phyloP scores from a whole-genome alignment of 352 stramenopile genomes.

The Globisporangium acanthophoron region DNA sequence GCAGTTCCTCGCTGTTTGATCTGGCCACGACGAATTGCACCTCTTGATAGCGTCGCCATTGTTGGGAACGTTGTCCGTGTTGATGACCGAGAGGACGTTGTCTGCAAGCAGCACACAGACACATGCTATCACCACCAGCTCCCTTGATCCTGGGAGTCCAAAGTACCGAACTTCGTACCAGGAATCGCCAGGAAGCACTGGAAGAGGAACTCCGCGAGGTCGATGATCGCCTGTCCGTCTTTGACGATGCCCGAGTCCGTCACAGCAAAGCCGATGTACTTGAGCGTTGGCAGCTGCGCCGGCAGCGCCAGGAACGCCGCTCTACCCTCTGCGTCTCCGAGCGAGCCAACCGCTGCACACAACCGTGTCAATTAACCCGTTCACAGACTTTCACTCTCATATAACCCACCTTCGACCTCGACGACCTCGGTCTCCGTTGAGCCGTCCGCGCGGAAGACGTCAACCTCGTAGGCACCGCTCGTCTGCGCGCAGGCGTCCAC shows the following conservation, averaged over 20 bases:
- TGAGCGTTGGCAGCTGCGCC: slow-evolving; percentile 16
- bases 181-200: slow-evolving; percentile 29
- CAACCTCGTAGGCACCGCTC: slow-evolving; percentile 25
- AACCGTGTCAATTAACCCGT: not conserved
- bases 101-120: slow-evolving; percentile 10
- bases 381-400: not conserved
- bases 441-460: slow-evolving; percentile 25
- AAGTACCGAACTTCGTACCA: slow-evolving; percentile 9
- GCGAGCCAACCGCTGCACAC: slow-evolving; percentile 17
- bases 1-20: too few species aligned
- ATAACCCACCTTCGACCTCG: slow-evolving; percentile 2
- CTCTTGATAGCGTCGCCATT: slow-evolving; percentile 61
- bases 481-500: slow-evolving; percentile 13
- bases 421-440: slow-evolving; percentile 14
- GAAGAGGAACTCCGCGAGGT: slow-evolving; percentile 53
- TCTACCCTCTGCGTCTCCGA: slow-evolving; percentile 17
- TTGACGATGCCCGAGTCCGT: slow-evolving; percentile 32
- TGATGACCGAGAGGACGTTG: slow-evolving; percentile 60
- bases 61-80: slow-evolving; percentile 73
- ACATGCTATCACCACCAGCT: too few species aligned
- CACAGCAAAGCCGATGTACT: slow-evolving; percentile 37
- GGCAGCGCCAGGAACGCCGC: slow-evolving; percentile 27
- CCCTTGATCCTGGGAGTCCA: too few species aligned
- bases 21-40: not conserved
- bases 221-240: slow-evolving; percentile 25